Percentiles rank a stretch among this genome's conserved stretches.
phyloP scores from a whole-genome alignment of 345 rosid genomes.

The Acer saccharum region DNA sequence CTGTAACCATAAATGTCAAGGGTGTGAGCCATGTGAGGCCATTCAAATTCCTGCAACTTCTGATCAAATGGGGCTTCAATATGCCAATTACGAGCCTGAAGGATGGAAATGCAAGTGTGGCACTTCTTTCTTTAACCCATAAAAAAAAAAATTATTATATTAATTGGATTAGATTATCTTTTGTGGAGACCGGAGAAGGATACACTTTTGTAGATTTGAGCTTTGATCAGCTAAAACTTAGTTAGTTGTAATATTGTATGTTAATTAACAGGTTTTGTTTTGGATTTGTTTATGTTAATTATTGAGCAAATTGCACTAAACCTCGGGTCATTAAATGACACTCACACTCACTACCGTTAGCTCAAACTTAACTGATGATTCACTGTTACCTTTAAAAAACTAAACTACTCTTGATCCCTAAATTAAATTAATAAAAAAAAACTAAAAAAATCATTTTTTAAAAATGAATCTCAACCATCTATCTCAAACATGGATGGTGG shows the following conservation, averaged over 20 bases:
- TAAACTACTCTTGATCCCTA: too few species aligned
- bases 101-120: conserved; percentile 53
- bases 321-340: too few species aligned
- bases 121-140: conserved; percentile 32
- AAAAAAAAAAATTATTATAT: background rate
- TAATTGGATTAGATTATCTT: too few species aligned
- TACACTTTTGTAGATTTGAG: background rate
- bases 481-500: too few species aligned
- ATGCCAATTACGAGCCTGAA: conserved; percentile 40
- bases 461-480: too few species aligned
- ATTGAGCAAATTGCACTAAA: too few species aligned
- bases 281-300: too few species aligned
- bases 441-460: too few species aligned
- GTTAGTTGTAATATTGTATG: background rate
- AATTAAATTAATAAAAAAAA: too few species aligned
- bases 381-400: too few species aligned
- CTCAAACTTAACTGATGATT: too few species aligned
- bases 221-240: background rate
- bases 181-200: background rate
- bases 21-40: conserved; percentile 34
- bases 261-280: background rate
- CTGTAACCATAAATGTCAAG: conserved; percentile 26
- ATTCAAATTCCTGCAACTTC: conserved; percentile 34
- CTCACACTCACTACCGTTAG: too few species aligned
- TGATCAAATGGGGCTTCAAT: conserved; percentile 13